Base-by-base conservation (phyloP, 352 stramenopile species). In the Phytopythium oedochilum region DNA sequence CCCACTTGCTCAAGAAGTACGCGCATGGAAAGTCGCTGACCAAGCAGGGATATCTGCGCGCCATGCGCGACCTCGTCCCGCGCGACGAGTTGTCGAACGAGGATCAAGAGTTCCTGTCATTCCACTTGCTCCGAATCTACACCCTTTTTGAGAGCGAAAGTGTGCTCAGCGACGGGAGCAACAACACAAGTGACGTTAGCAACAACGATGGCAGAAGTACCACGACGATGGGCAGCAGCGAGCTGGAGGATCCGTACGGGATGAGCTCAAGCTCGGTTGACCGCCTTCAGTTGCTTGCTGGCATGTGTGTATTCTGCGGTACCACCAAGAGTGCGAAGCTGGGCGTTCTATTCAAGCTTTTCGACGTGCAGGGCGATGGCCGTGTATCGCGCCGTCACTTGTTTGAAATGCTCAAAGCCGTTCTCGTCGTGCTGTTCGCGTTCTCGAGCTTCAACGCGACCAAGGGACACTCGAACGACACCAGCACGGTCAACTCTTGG, bases 291-390 rank as follows among this genome's bases (percentile, higher is more conserved):
- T 50, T 95, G 9, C 54, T 87, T 9, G 71, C 79, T 42, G 96
- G 93, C 5, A 78, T 98, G 64, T 96, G 87, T 49, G 79, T 99
- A 18, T 88, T 99, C 40, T 98, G 92, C 55, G 89, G 86, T 14
- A 96, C 91, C 3, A 97, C 93, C 14, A 99, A 99, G 63, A 98
- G 91, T 63, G 80, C 78, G 2, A 99, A 99, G 59, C 78, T 99
- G 2, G 78, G 86, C 2, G 83, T 92, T 14, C 53, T 96, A 14
- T 97, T 96, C 52, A 89, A 86, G 47, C 57, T 94, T 3, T 92
- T 92, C 42, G 82, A 89, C 23, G 64, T 65, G 2, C 83, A 87
- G 9, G 63, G 71, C 14, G 70, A 84, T 42, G 83, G 83, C 0
- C 74, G 72, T 23, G 79, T 95, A 1, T 84, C 75, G 20, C 77